Evolutionary conservation across 192 early-diverging fungal genomes (phyloP), one percentile per base, ranked within the genome.

Genomic region (Coemansia sp.): DNA sequence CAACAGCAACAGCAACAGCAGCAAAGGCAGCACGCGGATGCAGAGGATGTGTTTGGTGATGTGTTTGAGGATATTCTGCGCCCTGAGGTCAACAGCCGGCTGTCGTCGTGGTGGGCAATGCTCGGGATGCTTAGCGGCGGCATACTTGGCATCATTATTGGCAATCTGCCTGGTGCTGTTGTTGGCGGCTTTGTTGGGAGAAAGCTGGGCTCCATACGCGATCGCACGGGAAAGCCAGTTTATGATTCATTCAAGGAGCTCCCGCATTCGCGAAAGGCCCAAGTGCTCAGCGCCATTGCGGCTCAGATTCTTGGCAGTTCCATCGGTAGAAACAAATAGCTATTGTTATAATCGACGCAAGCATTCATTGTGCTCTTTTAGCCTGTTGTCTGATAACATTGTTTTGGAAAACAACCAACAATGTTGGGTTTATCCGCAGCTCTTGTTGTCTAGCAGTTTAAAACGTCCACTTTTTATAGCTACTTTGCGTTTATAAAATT

Each of bases 11-110:
- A 41, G 44, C 13, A 15, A 4, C 10, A 45, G 11, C 11, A 15
- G 44, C 44, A 45, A 9, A 9, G 44, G 44, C 52, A 76, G 32
- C 77, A 74, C 19, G 76, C 89, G 0, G 83, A 93, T 66, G 81
- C 94, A 3, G 74, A 87, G 9, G 38, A 68, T 26, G 76, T 94
- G 48, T 95, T 95, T 79, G 89, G 89, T 19, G 79, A 85, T 21
- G 91, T 92, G 45, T 93, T 95, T 79, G 91, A 93, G 61, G 92
- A 94, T 56, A 74, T 95, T n/a, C 71, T 95, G 62, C 81, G 87
- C 18, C 87, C 92, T 0, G 87, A 92, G 64, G 86, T 92, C 2
- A 65, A 79, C 0, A 9, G 13, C 0, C 52, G 49, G 71, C 88
- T 70, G 87, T 50, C 15, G 60, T 53, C 85, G 72, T 86, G 26